Evolutionary conservation across 1,284 basidiomycete genomes (phyloP).

Genomic region (Coniferiporia weirii): DNA sequence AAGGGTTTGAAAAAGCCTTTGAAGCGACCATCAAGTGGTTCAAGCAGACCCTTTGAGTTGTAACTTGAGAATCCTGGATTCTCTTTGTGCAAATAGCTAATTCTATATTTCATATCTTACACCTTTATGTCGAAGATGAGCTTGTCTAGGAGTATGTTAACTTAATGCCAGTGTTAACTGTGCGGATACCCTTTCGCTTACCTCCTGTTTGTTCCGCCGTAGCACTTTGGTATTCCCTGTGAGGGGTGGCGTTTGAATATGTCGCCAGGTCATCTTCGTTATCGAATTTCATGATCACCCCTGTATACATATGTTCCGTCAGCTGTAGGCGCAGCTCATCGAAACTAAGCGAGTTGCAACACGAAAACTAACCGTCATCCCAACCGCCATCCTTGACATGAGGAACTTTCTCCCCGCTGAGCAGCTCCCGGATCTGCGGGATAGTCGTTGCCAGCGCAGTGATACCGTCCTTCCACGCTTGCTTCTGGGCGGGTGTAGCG

Average conservation of each 20-base stretch:
- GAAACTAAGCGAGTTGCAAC: background rate
- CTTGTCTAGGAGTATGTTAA: constrained; percentile 8
- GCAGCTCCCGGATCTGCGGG: constrained; percentile 15
- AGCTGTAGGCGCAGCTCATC: background rate
- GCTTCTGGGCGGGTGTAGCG: constrained; percentile 13
- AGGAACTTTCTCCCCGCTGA: constrained; percentile 16
- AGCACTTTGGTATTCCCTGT: constrained; percentile 14
- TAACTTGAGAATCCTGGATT: background rate
- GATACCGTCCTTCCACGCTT: constrained; percentile 13
- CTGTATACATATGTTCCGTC: constrained; percentile 1
- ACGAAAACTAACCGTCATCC: constrained; percentile 13
- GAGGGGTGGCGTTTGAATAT: constrained; percentile 10
- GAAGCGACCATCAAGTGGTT: constrained; percentile 46
- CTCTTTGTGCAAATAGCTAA: background rate
- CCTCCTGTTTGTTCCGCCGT: constrained; percentile 18
- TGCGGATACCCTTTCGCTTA: background rate
- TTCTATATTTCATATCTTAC: background rate
- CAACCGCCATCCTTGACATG: constrained; percentile 17
- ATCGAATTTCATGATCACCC: constrained; percentile 19
- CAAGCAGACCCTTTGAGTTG: constrained; percentile 32
- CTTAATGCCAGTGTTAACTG: background rate
- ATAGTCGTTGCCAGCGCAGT: constrained; percentile 9
- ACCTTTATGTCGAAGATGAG: constrained; percentile 17
- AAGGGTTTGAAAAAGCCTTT: constrained; percentile 45
- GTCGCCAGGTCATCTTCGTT: constrained; percentile 13